phyloP scores from a whole-genome alignment of 192 early-diverging fungal genomes.

The Coemansia interrupta region DNA sequence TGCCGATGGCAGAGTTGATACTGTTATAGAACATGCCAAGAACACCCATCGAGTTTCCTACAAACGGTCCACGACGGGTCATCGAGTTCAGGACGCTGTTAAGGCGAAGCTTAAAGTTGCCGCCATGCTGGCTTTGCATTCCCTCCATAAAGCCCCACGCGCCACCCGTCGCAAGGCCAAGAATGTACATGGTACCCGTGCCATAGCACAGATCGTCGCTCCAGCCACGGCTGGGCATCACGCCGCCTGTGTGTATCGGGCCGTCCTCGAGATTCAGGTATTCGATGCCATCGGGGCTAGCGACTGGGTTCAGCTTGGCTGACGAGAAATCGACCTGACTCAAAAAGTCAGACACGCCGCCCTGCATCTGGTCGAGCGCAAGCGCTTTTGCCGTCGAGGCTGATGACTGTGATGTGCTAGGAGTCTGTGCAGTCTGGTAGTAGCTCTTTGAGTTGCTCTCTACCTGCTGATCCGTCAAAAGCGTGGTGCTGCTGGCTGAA shows the following conservation, averaged over 20 bases:
- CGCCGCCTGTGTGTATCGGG: constrained; percentile 34
- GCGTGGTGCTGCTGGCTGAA: constrained; percentile 13
- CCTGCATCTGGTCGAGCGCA: constrained; percentile 30
- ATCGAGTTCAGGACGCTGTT: constrained; percentile 79
- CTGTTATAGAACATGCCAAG: constrained; percentile 81
- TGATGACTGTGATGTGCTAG: neutral
- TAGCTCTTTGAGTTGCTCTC: constrained; percentile 16
- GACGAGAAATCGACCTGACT: constrained; percentile 49
- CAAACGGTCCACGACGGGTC: constrained; percentile 78
- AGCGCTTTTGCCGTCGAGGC: constrained; percentile 4
- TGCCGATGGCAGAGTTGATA: constrained; percentile 65
- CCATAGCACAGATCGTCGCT: constrained; percentile 82
- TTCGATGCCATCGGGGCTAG: constrained; percentile 40
- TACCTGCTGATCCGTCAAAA: constrained; percentile 12
- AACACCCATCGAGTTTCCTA: constrained; percentile 78
- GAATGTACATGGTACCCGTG: constrained; percentile 73
- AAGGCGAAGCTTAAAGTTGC: constrained; percentile 67
- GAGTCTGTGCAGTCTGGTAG: constrained; percentile 19
- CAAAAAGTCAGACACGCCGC: constrained; percentile 48
- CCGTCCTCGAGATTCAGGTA: constrained; percentile 52
- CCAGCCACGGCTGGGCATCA: constrained; percentile 73
- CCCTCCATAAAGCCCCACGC: constrained; percentile 75
- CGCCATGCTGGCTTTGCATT: constrained; percentile 60
- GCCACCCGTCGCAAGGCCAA: constrained; percentile 69
- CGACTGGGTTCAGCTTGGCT: constrained; percentile 28